phyloP scores from a whole-genome alignment of 108 stramenopile species.

The Pseudonitzschia pungens region DNA sequence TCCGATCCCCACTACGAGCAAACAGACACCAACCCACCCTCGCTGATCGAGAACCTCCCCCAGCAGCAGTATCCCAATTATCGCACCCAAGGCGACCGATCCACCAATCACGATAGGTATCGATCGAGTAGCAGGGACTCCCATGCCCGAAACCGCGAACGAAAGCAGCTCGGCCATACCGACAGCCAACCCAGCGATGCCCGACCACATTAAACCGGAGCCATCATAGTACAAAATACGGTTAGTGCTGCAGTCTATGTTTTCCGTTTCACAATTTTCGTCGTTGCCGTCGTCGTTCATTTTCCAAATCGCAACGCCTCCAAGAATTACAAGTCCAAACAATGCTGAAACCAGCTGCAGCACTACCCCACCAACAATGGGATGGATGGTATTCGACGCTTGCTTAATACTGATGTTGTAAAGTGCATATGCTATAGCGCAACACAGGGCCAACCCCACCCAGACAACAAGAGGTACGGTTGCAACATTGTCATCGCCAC shows the following conservation, averaged over 20 bases:
- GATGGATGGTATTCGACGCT: constrained; percentile 55
- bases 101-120: constrained; percentile 78
- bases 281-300: no score
- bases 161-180: constrained; percentile 64
- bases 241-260: no score
- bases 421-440: constrained; percentile 64
- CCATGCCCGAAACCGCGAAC: constrained; percentile 59
- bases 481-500: constrained; percentile 11
- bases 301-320: not conserved
- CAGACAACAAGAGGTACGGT: constrained; percentile 37
- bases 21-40: constrained; percentile 60
- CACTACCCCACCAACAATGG: constrained; percentile 69
- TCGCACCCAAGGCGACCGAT: constrained; percentile 56
- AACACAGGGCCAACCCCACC: constrained; percentile 56
- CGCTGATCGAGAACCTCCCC: constrained; percentile 37
- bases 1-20: constrained; percentile 50
- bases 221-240: constrained; percentile 26
- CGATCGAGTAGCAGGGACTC: constrained; percentile 58
- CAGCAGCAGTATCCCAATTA: constrained; percentile 43
- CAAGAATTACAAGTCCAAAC: constrained; percentile 42
- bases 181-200: constrained; percentile 43
- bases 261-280: no score
- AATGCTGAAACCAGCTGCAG: constrained; percentile 68
- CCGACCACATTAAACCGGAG: constrained; percentile 38
- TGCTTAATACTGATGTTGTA: constrained; percentile 80